These are phyloP conservation scores for Tetrapisispora taiwanensis DNA, from an alignment of 805 yeast genomes.

Conservation along the genomic window DNA sequence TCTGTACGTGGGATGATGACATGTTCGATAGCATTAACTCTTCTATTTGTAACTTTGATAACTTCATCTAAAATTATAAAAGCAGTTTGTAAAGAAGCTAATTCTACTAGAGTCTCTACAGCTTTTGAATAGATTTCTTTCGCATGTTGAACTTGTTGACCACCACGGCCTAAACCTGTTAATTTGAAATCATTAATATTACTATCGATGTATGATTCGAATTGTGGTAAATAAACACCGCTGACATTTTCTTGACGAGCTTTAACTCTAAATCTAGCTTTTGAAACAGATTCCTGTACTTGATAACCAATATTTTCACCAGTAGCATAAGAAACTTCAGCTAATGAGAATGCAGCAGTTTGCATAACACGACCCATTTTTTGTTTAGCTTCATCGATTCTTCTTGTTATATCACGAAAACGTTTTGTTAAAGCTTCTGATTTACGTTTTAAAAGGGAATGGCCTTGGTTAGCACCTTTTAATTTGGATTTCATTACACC, in stretches of 20 bases:
- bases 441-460: conserved; percentile 83
- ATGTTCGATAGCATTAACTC: conserved; percentile 98
- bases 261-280: conserved; percentile 80
- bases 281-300: conserved; percentile 86
- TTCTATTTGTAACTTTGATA: conserved; percentile 92
- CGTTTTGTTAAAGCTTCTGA: conserved; percentile 95
- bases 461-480: conserved; percentile 96
- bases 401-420: conserved; percentile 86
- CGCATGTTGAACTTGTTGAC: conserved; percentile 94
- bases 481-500: conserved; percentile 90
- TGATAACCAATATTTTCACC: conserved; percentile 94
- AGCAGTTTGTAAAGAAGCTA: conserved; percentile 94
- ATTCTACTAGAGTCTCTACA: conserved; percentile 91
- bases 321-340: conserved; percentile 95
- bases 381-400: conserved; percentile 90
- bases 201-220: conserved; percentile 75
- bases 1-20: conserved; percentile 97
- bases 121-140: conserved; percentile 88
- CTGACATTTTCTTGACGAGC: conserved; percentile 94
- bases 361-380: conserved; percentile 99
- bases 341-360: conserved; percentile 92
- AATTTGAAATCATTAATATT: conserved; percentile 86
- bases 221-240: conserved; percentile 90
- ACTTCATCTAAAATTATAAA: conserved; percentile 95
- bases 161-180: conserved; percentile 97